Evolutionary conservation across 1,284 basidiomycete genomes (phyloP).

Genomic region (Vanrija sp.): DNA sequence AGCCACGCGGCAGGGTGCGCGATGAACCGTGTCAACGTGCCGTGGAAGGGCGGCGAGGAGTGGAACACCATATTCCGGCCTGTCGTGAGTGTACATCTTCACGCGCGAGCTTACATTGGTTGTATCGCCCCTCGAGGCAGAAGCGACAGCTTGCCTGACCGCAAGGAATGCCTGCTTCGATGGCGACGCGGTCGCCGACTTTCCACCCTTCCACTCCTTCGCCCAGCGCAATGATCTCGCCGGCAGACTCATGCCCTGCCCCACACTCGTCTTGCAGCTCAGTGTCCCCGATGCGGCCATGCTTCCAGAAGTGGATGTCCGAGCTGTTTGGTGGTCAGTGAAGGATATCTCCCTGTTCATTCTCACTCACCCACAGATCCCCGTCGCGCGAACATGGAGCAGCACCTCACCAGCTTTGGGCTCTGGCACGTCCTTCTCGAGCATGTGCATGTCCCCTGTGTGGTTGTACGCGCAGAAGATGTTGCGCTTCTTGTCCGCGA

Average conservation of each 20-base stretch:
- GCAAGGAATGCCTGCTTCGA: slow-evolving; percentile 55
- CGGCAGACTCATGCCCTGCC: slow-evolving; percentile 50
- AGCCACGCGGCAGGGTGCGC: slow-evolving; percentile 55
- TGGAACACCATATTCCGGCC: slow-evolving; percentile 51
- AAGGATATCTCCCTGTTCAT: too few species aligned
- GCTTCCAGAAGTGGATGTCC: slow-evolving; percentile 55
- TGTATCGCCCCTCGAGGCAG: slow-evolving; percentile 54
- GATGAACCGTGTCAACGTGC: slow-evolving; percentile 52
- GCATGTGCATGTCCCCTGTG: slow-evolving; percentile 47
- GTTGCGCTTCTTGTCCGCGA: slow-evolving; percentile 27
- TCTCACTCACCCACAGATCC: slow-evolving; percentile 49
- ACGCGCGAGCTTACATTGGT: slow-evolving; percentile 44
- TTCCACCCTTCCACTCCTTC: slow-evolving; percentile 43
- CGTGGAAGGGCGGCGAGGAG: slow-evolving; percentile 52
- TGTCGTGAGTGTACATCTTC: slow-evolving; percentile 1
- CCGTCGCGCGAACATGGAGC: slow-evolving; percentile 50
- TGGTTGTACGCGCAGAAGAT: slow-evolving; percentile 49
- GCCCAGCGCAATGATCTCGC: slow-evolving; percentile 49
- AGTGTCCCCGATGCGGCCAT: slow-evolving; percentile 47
- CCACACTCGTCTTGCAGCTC: slow-evolving; percentile 45
- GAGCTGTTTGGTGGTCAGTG: slow-evolving; percentile 24
- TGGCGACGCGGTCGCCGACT: slow-evolving; percentile 50
- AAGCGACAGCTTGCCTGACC: slow-evolving; percentile 50
- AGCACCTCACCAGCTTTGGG: slow-evolving; percentile 48
- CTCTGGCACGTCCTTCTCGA: slow-evolving; percentile 44